A percentile compares a stretch with the other conserved stretches of the same genome.
Evolutionary conservation across 495 filamentous ascomycete genomes (phyloP).

Genomic region (Hypoxylon perforatum): DNA sequence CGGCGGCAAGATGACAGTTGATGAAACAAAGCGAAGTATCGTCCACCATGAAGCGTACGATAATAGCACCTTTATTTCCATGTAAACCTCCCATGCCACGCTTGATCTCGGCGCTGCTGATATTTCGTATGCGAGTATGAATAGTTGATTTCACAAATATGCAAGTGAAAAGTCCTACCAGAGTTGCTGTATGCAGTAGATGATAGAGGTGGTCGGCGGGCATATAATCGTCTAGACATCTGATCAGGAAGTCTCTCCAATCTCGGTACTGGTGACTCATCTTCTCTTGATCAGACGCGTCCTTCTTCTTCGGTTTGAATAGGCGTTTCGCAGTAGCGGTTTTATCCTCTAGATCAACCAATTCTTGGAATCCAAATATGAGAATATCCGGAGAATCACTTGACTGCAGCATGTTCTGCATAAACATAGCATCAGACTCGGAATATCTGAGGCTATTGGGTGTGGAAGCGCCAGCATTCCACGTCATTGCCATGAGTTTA

Average conservation of each 20-base stretch:
- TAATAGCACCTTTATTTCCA: constrained; percentile 96
- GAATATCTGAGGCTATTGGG: constrained; percentile 80
- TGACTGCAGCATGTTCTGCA: constrained; percentile 75
- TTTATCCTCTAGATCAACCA: constrained; percentile 97
- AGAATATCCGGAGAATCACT: constrained; percentile 86
- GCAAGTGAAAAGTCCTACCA: constrained; percentile 95
- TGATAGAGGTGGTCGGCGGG: constrained; percentile 81
- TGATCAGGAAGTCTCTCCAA: constrained; percentile 89
- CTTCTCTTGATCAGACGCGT: constrained; percentile 86
- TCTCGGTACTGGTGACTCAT: constrained; percentile 98
- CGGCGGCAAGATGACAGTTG: constrained; percentile 96
- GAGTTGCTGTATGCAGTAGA: constrained; percentile 84
- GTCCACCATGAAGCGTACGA: constrained; percentile 89
- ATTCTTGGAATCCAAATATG: constrained; percentile 96
- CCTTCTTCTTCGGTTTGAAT: constrained; percentile 87
- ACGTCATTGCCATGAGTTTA: constrained; percentile 82
- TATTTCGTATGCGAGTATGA: constrained; percentile 76
- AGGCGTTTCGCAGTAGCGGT: constrained; percentile 92
- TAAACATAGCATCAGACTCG: constrained; percentile 74
- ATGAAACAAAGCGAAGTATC: constrained; percentile 95
- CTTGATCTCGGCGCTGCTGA: constrained; percentile 87
- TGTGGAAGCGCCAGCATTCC: constrained; percentile 95
- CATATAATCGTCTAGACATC: constrained; percentile 84
- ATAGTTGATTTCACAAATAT: constrained; percentile 88
- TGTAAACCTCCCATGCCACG: constrained; percentile 92